Conservation (phyloP, 2,329 filamentous ascomycete species). For the Apiospora aurea region DNA sequence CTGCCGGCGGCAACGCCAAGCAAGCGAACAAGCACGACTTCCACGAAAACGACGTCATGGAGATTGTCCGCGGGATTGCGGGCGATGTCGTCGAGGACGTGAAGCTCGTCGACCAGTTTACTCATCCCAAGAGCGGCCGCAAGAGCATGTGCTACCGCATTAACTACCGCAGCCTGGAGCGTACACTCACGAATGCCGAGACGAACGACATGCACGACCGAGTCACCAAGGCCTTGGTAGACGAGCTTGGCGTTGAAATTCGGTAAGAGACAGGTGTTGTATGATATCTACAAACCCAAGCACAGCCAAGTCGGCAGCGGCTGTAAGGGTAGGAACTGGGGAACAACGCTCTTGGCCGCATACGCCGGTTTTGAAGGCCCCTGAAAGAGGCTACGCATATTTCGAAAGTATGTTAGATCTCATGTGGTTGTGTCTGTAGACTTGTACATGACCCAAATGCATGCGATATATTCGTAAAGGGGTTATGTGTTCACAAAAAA, state of each 20-base stretch:
- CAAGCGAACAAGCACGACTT: constrained; percentile 59
- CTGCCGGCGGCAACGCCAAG: constrained; percentile 53
- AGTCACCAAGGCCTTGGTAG: constrained; percentile 70
- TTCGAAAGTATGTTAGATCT: neutral
- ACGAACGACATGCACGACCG: constrained; percentile 76
- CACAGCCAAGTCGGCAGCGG: neutral
- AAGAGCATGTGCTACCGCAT: constrained; percentile 91
- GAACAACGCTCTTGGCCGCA: neutral
- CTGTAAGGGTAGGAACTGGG: neutral
- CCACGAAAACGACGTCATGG: constrained; percentile 98
- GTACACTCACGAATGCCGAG: constrained; percentile 86
- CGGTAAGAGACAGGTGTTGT: constrained; percentile 52
- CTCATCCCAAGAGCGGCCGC: constrained; percentile 82
- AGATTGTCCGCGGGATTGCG: constrained; percentile 82
- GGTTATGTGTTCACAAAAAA: too few relatives aligned
- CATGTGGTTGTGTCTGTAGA: neutral
- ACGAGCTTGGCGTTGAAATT: constrained; percentile 80
- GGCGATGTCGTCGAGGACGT: constrained; percentile 92
- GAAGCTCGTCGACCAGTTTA: constrained; percentile 82
- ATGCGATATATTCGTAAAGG: neutral
- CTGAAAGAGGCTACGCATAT: neutral
- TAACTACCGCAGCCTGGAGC: constrained; percentile 91
- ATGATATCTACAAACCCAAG: neutral
- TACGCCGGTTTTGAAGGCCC: neutral
- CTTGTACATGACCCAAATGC: neutral